These are phyloP conservation scores for Aspergillus fischeri DNA, from an alignment of 2,329 filamentous ascomycete species.

Conservation along the genomic window DNA sequence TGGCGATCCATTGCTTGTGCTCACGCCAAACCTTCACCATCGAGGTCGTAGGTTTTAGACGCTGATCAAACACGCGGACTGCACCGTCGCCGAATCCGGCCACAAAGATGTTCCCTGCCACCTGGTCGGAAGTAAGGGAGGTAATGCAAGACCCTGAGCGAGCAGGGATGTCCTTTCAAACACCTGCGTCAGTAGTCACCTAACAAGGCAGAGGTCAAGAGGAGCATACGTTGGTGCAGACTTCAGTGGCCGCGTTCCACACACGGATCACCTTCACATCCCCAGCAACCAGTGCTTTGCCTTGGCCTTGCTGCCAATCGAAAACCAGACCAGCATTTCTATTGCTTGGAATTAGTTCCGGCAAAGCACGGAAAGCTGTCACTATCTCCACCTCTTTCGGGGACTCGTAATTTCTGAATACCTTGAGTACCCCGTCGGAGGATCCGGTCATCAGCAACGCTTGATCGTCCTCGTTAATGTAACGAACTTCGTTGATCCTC, in stretches of 20 bases:
- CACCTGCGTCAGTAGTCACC: constrained; percentile 1
- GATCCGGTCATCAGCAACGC: constrained; percentile 92
- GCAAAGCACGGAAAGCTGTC: constrained; percentile 85
- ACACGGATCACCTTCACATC: constrained; percentile 93
- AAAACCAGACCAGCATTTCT: constrained; percentile 94
- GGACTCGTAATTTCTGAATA: constrained; percentile 88
- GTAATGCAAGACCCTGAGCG: constrained; percentile 94
- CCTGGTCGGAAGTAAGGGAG: constrained; percentile 92
- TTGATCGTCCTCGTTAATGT: constrained; percentile 98
- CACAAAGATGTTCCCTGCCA: constrained; percentile 93
- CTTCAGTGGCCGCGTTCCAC: constrained; percentile 92
- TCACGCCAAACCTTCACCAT: constrained; percentile 98
- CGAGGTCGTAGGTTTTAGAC: constrained; percentile 74
- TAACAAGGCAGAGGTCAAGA: background rate
- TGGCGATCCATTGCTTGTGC: constrained; percentile 92
- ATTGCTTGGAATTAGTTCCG: constrained; percentile 89
- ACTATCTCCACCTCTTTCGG: constrained; percentile 75
- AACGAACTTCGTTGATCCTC: constrained; percentile 89
- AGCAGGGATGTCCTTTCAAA: constrained; percentile 73
- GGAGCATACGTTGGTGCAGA: constrained; percentile 66
- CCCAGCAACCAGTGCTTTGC: constrained; percentile 88
- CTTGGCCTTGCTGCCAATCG: constrained; percentile 98
- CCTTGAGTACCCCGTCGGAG: constrained; percentile 87
- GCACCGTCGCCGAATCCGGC: constrained; percentile 96
- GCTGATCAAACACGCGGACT: constrained; percentile 88